Conservation (phyloP, 257 asterid species). For the Misopates orontium region DNA sequence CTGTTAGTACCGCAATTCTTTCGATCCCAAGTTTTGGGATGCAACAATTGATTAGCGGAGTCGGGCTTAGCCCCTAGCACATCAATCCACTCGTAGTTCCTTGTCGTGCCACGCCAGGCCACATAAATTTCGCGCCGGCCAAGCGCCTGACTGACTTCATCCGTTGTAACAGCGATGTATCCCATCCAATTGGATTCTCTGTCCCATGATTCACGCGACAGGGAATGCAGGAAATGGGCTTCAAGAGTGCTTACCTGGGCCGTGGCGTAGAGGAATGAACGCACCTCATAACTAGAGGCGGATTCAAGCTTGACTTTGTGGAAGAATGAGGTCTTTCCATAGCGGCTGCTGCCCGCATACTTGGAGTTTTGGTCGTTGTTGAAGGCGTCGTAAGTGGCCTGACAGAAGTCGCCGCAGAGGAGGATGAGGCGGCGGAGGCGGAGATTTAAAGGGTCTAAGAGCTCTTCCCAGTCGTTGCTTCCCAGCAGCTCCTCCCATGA, state of each 20-base stretch:
- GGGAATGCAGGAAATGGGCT: conserved; percentile 65
- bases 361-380: conserved; percentile 78
- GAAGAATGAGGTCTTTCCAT: conserved; percentile 73
- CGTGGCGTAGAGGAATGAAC: conserved; percentile 72
- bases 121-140: conserved; percentile 81
- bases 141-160: conserved; percentile 38
- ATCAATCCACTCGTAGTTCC: conserved; percentile 73
- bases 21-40: too few relatives aligned
- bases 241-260: conserved; percentile 42
- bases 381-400: conserved; percentile 89
- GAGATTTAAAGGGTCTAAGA: conserved; percentile 62
- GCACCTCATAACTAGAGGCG: conserved; percentile 50
- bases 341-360: conserved; percentile 82
- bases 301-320: conserved; percentile 54
- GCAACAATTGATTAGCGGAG: conserved; percentile 45
- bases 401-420: conserved; percentile 87
- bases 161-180: conserved; percentile 62
- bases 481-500: conserved; percentile 66
- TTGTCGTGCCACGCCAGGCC: conserved; percentile 72
- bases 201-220: conserved; percentile 78
- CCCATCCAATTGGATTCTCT: conserved; percentile 91
- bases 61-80: conserved; percentile 52
- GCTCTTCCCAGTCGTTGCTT: conserved; percentile 67
- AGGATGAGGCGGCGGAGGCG: conserved; percentile 65
- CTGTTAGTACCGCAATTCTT: conserved; percentile 18